Percentiles rank a stretch among this genome's conserved stretches.
phyloP scores from a whole-genome alignment of 768 basidiomycete genomes.

The Mycena vitilis region DNA sequence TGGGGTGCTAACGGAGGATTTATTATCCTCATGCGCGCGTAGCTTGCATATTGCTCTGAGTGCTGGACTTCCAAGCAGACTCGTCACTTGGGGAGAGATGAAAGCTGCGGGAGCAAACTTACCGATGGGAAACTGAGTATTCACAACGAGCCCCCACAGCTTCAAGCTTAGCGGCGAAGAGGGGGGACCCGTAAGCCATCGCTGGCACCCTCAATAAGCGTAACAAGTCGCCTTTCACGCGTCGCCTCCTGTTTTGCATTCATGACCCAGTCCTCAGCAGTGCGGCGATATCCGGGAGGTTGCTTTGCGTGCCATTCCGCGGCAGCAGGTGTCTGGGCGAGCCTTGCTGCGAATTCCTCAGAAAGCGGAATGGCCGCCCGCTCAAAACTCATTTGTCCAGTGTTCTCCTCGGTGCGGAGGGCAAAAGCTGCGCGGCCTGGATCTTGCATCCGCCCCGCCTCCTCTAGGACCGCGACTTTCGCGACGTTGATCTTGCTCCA shows the following conservation, averaged over 20 bases:
- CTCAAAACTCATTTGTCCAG: slow-evolving; percentile 28
- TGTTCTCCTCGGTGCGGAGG: slow-evolving; percentile 26
- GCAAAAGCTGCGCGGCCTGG: slow-evolving; percentile 30
- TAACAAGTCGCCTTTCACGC: slow-evolving; percentile 19
- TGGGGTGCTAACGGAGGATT: too few relatives aligned
- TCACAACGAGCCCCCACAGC: too few relatives aligned
- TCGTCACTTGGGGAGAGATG: too few relatives aligned
- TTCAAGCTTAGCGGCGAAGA: slow-evolving; percentile 9
- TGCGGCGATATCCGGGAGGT: slow-evolving; percentile 17
- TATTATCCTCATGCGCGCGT: too few relatives aligned
- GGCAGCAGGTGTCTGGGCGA: background rate
- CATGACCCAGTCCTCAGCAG: slow-evolving; percentile 30
- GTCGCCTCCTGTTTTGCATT: slow-evolving; percentile 26
- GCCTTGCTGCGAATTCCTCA: slow-evolving; percentile 3
- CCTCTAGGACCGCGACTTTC: slow-evolving; percentile 22
- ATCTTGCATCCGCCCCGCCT: slow-evolving; percentile 24
- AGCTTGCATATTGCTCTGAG: too few relatives aligned
- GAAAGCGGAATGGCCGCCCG: slow-evolving; percentile 17
- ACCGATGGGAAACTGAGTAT: too few relatives aligned
- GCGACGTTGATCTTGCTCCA: slow-evolving; percentile 32
- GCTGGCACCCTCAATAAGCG: slow-evolving; percentile 19
- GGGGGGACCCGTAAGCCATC: slow-evolving; percentile 19
- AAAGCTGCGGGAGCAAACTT: too few relatives aligned
- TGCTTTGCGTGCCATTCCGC: slow-evolving; percentile 18
- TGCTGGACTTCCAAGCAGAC: too few relatives aligned